phyloP scores from a whole-genome alignment of 1,284 basidiomycete species.

The Omphalotus olearius region DNA sequence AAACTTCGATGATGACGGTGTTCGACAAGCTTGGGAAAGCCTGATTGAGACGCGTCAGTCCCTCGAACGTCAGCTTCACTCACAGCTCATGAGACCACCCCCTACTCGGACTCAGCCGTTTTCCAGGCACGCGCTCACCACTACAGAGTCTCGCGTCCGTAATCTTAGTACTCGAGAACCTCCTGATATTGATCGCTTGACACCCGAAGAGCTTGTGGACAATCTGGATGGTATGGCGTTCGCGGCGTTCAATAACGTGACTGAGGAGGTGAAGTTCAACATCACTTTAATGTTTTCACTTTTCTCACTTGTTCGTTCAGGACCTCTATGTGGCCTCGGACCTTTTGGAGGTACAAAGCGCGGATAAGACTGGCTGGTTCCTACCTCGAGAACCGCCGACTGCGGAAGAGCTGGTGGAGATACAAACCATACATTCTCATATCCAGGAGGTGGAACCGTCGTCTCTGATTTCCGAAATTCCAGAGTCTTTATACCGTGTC shows the following conservation, averaged over 20 bases:
- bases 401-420: constrained; percentile 58
- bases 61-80: constrained; percentile 44
- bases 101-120: constrained; percentile 25
- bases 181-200: constrained; percentile 64
- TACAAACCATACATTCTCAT: constrained; percentile 71
- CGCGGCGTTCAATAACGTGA: constrained; percentile 69
- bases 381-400: constrained; percentile 46
- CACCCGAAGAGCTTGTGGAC: constrained; percentile 65
- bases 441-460: constrained; percentile 69
- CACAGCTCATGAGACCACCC: constrained; percentile 60
- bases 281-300: neutral
- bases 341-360: constrained; percentile 72
- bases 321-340: constrained; percentile 74
- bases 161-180: constrained; percentile 48
- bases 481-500: constrained; percentile 66
- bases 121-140: constrained; percentile 20
- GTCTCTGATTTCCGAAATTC: constrained; percentile 62
- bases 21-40: constrained; percentile 41
- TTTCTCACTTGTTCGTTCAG: constrained; percentile 27
- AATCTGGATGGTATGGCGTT: constrained; percentile 70
- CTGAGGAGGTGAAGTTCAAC: constrained; percentile 55
- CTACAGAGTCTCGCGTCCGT: constrained; percentile 25
- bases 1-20: constrained; percentile 33
- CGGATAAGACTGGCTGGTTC: constrained; percentile 77
- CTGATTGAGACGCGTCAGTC: constrained; percentile 40